Base-by-base conservation (phyloP, 768 basidiomycete genomes). In the Termitomyces bulborhizus region DNA sequence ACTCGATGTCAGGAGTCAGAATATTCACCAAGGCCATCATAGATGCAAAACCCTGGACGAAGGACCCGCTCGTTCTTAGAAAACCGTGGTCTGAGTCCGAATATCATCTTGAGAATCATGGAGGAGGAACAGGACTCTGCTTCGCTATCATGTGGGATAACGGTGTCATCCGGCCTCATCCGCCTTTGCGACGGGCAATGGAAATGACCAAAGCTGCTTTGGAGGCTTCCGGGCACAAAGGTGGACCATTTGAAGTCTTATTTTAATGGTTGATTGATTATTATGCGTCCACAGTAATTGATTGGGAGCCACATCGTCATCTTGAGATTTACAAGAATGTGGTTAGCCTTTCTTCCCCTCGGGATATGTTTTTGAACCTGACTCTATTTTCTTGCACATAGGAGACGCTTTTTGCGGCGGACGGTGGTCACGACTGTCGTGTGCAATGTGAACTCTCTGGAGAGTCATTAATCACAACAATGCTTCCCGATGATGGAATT, bases 231-330 rank as follows among this genome's bases (percentile, higher is more conserved):
- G 82, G 85, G 16, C 77, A 82, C 57, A 68, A 72, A 66, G 75
- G 79, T 79, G 45, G 53, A 29, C 24, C 13, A 9, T 8, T 9
- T 7, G n/a, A 31, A 37, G 16, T 18, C 31, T 9, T 4, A 6
- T 24, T 2, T 7, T 16, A 9, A 11, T 31, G 11, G 2, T 64
- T 69, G 29, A 46, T 53, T 43, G 43, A 39, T 21, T 15, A 21
- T 15, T 12, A 29, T 21, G 24, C 29, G 40, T 45, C 18, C 13
- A 41, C 48, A 86, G 88, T 89, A 4, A 76, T 89, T 48, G 79
- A 85, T 44, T 90, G 86, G 86, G 64, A 76, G 42, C 76, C 80
- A 0, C 72, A 78, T 55, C 73, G 80, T 15, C 83, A 86, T 59
- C 61, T 70, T 16, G 79, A 80, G 57, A 75, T 86, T 12, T 71